Percentiles rank a stretch among this genome's conserved stretches.
Conservation (phyloP, 2,329 filamentous ascomycete genomes). For the Chaetomiaceae sp. region DNA sequence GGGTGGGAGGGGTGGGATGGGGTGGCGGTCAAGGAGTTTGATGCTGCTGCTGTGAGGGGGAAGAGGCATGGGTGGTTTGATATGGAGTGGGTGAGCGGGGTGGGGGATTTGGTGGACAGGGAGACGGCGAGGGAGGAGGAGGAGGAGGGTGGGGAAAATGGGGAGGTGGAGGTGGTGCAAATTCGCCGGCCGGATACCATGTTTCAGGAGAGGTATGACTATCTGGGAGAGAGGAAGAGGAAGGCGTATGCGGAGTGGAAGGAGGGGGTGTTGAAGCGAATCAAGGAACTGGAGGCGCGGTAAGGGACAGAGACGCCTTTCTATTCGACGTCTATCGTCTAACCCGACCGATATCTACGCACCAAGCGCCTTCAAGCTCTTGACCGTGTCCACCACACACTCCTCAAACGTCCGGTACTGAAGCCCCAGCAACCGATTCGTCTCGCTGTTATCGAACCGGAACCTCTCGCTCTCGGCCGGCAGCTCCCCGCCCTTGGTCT, state of each 20-base stretch:
- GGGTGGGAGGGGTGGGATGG: slow-evolving; percentile 56
- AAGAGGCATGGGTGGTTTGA: slow-evolving; percentile 54
- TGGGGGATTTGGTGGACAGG: slow-evolving; percentile 50
- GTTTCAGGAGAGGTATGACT: slow-evolving; percentile 72
- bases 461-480: slow-evolving; percentile 41
- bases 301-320: slow-evolving; percentile 1
- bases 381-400: slow-evolving; percentile 58
- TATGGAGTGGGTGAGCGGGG: slow-evolving; percentile 59
- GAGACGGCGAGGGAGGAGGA: slow-evolving; percentile 19
- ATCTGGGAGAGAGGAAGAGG: slow-evolving; percentile 59
- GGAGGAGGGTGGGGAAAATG: slow-evolving; percentile 30
- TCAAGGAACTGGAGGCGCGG: slow-evolving; percentile 33
- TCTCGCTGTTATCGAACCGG: slow-evolving; percentile 54
- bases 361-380: slow-evolving; percentile 53
- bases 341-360: slow-evolving; percentile 20
- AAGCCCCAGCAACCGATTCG: slow-evolving; percentile 56
- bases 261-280: slow-evolving; percentile 51
- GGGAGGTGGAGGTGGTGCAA: slow-evolving; percentile 36
- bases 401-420: slow-evolving; percentile 60
- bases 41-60: slow-evolving; percentile 57
- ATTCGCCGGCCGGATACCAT: slow-evolving; percentile 59
- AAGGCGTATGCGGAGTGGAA: slow-evolving; percentile 64
- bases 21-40: slow-evolving; percentile 51
- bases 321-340: background rate
- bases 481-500: slow-evolving; percentile 41